Conservation (phyloP, 805 yeast species). For the Pichia nakasei region DNA sequence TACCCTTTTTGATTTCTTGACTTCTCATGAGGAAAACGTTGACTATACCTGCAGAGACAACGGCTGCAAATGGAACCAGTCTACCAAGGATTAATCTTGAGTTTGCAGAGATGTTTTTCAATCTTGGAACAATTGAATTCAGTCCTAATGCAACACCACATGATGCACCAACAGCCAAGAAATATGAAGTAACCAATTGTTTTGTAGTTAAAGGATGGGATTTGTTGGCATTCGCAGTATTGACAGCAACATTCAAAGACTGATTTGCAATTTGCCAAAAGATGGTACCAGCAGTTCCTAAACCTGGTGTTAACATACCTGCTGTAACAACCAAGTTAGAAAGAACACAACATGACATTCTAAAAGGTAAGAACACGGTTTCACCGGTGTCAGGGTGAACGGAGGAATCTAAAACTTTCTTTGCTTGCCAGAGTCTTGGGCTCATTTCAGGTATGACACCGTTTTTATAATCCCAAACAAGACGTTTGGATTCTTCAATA, state of each 20-base stretch:
- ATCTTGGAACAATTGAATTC: constrained; percentile 81
- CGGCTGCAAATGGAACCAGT: constrained; percentile 97
- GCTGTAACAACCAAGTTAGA: constrained; percentile 91
- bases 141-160: constrained; percentile 94
- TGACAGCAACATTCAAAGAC: constrained; percentile 92
- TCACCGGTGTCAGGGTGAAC: constrained; percentile 97
- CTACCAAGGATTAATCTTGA: constrained; percentile 71
- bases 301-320: constrained; percentile 94
- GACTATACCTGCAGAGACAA: constrained; percentile 91
- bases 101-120: constrained; percentile 58
- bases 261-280: constrained; percentile 99
- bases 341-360: constrained; percentile 94
- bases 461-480: constrained; percentile 63
- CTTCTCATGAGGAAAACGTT: constrained; percentile 96
- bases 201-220: constrained; percentile 78
- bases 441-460: constrained; percentile 60
- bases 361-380: constrained; percentile 83
- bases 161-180: constrained; percentile 86
- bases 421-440: constrained; percentile 83
- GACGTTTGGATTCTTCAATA: constrained; percentile 52
- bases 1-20: constrained; percentile 85
- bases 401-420: constrained; percentile 79
- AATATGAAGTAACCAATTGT: constrained; percentile 72
- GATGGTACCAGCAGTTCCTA: constrained; percentile 82
- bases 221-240: constrained; percentile 92